Percentiles rank a stretch among this genome's conserved stretches.
phyloP scores from a whole-genome alignment of 2,329 filamentous ascomycete genomes.

The Penicillium hesseltinei region DNA sequence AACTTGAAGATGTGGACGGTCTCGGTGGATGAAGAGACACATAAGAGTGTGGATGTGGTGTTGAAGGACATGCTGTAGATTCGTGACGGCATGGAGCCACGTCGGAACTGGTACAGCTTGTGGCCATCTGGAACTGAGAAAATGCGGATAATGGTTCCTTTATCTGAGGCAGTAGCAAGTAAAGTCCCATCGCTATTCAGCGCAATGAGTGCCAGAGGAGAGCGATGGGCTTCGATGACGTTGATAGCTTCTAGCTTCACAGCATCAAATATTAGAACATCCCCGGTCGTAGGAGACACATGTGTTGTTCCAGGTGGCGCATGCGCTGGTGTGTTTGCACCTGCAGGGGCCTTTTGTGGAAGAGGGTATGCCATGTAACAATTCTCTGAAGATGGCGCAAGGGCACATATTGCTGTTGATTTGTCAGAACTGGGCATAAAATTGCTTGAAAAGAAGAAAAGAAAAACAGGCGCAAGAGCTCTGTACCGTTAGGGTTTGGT shows the following conservation, averaged over 20 bases:
- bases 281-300: constrained; percentile 79
- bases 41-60: constrained; percentile 84
- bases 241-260: constrained; percentile 88
- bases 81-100: constrained; percentile 89
- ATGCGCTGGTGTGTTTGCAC: constrained; percentile 67
- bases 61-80: constrained; percentile 99
- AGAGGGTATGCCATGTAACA: constrained; percentile 94
- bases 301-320: constrained; percentile 74
- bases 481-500: constrained; percentile 73
- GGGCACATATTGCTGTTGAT: constrained; percentile 72
- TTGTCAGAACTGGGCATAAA: constrained; percentile 14
- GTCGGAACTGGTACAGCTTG: constrained; percentile 93
- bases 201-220: constrained; percentile 84
- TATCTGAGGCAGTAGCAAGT: constrained; percentile 92
- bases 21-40: constrained; percentile 92
- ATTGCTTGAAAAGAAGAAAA: background rate
- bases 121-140: constrained; percentile 88
- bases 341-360: constrained; percentile 61
- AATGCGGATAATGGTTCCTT: constrained; percentile 93
- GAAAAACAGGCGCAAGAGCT: constrained; percentile 4
- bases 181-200: constrained; percentile 90
- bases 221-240: constrained; percentile 90
- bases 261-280: constrained; percentile 90
- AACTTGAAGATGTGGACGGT: constrained; percentile 96
- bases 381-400: constrained; percentile 91